Evolutionary conservation across 805 yeast genomes (phyloP).

Genomic region (Candida coleopterorum): DNA sequence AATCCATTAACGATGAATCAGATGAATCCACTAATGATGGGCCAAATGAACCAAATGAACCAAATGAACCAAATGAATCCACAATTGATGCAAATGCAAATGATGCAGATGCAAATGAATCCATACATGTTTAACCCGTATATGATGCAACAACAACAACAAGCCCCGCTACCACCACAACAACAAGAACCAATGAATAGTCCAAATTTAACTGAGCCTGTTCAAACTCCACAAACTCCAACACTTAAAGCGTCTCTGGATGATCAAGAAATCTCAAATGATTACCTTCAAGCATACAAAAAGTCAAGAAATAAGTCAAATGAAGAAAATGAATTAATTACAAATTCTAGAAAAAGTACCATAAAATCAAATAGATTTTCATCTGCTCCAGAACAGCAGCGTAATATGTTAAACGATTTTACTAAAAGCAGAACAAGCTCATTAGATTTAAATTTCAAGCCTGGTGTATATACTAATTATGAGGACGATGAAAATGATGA

Average conservation of each 20-base stretch:
- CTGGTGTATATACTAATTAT: constrained; percentile 9
- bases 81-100: constrained; percentile 7
- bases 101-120: constrained; percentile 13
- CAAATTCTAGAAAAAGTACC: constrained; percentile 26
- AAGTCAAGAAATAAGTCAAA: constrained; percentile 4
- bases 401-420: neutral
- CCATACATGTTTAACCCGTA: constrained; percentile 8
- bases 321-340: constrained; percentile 13
- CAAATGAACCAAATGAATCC: constrained; percentile 9
- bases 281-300: constrained; percentile 6
- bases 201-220: neutral
- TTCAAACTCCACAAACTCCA: neutral
- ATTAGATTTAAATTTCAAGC: constrained; percentile 18
- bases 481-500: constrained; percentile 9
- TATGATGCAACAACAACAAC: constrained; percentile 5
- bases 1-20: constrained; percentile 8
- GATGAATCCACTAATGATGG: constrained; percentile 12
- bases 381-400: constrained; percentile 24
- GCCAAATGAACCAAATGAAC: constrained; percentile 6
- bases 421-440: constrained; percentile 14
- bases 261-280: neutral
- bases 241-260: neutral
- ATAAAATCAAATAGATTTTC: constrained; percentile 30
- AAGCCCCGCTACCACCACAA: constrained; percentile 9
- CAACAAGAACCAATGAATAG: too few species aligned